Conservation (phyloP, 805 yeast species). For the Candida morakotiae region DNA sequence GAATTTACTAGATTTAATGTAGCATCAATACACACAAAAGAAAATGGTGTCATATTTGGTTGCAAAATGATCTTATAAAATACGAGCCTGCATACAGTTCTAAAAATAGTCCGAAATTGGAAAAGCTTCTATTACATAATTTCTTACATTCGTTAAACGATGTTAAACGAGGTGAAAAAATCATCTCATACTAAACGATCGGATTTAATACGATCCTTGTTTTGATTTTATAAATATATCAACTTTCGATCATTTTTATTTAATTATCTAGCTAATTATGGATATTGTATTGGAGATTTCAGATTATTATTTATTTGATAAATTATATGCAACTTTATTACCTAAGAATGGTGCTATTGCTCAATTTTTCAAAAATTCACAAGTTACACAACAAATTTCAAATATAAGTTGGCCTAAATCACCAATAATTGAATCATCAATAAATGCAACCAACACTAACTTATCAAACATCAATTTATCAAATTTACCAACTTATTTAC, state of each 20-base stretch:
- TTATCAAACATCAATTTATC: conserved; percentile 5
- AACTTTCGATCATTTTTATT: background rate
- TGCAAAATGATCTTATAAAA: background rate
- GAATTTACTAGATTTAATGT: conserved; percentile 12
- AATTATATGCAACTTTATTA: conserved; percentile 61
- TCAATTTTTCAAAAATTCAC: conserved; percentile 9
- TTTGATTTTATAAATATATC: too few relatives aligned
- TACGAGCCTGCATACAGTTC: background rate
- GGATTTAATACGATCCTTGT: background rate
- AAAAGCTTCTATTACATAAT: background rate
- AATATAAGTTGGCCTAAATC: conserved; percentile 1
- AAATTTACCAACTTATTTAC: conserved; percentile 4
- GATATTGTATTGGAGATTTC: conserved; percentile 83
- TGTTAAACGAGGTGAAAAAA: conserved; percentile 1
- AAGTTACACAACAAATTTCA: conserved; percentile 3
- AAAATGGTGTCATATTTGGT: background rate
- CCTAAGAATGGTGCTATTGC: conserved; percentile 18
- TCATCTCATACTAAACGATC: conserved; percentile 4
- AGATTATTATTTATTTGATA: conserved; percentile 74
- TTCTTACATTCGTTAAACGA: conserved; percentile 1
- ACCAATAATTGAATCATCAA: background rate
- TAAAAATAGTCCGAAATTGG: background rate
- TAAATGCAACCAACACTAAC: background rate
- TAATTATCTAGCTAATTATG: conserved; percentile 43
- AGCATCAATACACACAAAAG: background rate